Evolutionary conservation across 208 protist genomes (phyloP).

Genomic region (Wallacemonas sp.): DNA sequence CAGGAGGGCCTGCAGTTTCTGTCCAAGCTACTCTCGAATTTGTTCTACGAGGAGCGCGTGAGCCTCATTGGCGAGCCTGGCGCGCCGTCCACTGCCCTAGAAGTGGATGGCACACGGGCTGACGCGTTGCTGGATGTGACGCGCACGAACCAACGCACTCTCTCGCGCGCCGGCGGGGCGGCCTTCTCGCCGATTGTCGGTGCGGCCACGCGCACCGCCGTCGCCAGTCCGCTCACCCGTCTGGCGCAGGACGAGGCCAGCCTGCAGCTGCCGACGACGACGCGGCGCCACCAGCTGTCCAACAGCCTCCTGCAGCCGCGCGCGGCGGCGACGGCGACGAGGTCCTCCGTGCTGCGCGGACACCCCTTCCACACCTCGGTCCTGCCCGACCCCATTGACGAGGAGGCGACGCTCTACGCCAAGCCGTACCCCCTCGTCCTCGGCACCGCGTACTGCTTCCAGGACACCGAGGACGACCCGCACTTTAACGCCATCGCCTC

Average conservation of each 20-base stretch:
- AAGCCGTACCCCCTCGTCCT: conserved; percentile 34
- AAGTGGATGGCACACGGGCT: too few species aligned
- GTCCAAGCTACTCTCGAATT: neutral
- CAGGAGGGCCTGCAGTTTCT: conserved; percentile 6
- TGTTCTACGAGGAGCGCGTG: conserved; percentile 16
- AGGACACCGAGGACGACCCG: conserved; percentile 33
- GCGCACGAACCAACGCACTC: neutral
- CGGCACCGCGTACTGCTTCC: conserved; percentile 50
- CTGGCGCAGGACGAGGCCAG: conserved; percentile 6
- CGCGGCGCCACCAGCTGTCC: conserved; percentile 1
- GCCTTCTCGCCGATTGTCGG: conserved; percentile 10
- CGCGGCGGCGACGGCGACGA: neutral
- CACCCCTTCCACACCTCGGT: conserved; percentile 25
- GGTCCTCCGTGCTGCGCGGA: neutral
- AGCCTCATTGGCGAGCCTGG: conserved; percentile 10
- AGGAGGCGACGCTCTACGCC: conserved; percentile 4
- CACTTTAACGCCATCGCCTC: conserved; percentile 55
- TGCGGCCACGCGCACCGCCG: neutral
- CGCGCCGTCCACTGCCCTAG: too few species aligned
- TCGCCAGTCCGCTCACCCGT: neutral
- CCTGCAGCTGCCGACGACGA: conserved; percentile 6
- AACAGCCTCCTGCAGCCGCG: neutral
- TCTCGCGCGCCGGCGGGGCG: conserved; percentile 8
- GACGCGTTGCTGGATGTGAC: neutral
- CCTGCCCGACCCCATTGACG: conserved; percentile 16